Percentiles rank a stretch among this genome's conserved stretches.
Evolutionary conservation across 1,284 basidiomycete species (phyloP).

Genomic region (Cutaneotrichosporon sp.): DNA sequence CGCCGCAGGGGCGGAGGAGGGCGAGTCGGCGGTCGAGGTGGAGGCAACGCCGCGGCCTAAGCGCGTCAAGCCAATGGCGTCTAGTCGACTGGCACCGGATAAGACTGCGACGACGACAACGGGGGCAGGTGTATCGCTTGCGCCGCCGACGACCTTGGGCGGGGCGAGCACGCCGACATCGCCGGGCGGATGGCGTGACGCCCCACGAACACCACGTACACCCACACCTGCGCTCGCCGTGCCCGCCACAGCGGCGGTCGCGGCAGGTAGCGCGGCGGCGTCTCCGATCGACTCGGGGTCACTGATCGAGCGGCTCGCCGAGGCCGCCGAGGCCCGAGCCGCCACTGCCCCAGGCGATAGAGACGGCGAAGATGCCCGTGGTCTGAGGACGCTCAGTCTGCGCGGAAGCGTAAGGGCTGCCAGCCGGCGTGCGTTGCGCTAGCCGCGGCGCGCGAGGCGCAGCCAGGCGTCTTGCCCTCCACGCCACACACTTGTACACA

Average conservation of each 20-base stretch:
- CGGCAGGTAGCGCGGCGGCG: not conserved
- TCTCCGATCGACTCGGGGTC: not conserved
- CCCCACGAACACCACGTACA: not conserved
- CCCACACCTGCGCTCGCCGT: not conserved
- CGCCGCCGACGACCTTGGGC: not conserved
- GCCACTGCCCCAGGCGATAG: too few relatives aligned
- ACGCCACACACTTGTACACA: too few relatives aligned
- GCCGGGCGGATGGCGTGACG: not conserved
- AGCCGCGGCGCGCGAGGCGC: too few relatives aligned
- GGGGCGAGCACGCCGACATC: not conserved
- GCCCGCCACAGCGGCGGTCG: not conserved
- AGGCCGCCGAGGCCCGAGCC: not conserved
- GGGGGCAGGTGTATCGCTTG: not conserved
- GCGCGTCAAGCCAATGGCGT: too few relatives aligned
- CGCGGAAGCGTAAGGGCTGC: not conserved
- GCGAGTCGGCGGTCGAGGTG: not conserved
- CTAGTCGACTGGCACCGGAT: not conserved
- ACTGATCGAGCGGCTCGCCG: not conserved
- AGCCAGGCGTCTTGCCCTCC: too few relatives aligned
- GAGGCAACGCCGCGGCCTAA: not conserved
- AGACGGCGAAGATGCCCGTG: not conserved
- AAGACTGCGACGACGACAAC: not conserved
- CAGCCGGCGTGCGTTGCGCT: too few relatives aligned
- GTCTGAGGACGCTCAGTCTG: not conserved
- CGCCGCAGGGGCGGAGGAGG: not conserved